Evolutionary conservation across 345 rosid species (phyloP), one percentile per base, ranked within the genome.

Genomic region (Pistacia atlantica): DNA sequence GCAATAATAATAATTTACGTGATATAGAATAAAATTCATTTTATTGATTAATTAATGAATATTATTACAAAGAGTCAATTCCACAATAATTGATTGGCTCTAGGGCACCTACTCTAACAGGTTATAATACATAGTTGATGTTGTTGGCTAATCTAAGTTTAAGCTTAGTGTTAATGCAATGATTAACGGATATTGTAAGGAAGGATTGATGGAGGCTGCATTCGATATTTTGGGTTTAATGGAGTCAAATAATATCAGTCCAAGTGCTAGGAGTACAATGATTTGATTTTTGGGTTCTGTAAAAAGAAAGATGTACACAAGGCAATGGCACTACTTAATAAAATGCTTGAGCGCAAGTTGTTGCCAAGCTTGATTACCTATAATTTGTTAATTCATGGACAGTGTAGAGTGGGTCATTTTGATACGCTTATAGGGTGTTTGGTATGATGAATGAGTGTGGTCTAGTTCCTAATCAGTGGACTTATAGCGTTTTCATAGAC

Each of bases 201-300:
- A 84, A 65, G 93, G 93, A 28, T 78, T 76, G 72, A 79, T 85
- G 75, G 93, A 86, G 80, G 89, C 80, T 62, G 97, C 97, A 2
- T 64, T 83, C 65, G 89, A 84, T 54, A 81, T 95, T 79, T 86
- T 95, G 83, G 92, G 70, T 69, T 70, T 90, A 86, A 90, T 95
- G 95, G 87, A 86, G 71, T 81, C 88, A 20, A 84, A 80, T 71
- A 85, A 83, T 18, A 80, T 90, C 45, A 60, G 75, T 74, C 95
- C 95, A 18, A 88, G 91, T 85, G 88, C 87, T 69, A 92, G 95
- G 12, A 95, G 3, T 93, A 84, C 80, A 95, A 95, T 88, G 95
- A 90, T 81, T 74, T 95, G 84, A 90, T 95, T 70, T 75, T 83
- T 71, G 93, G 94, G 72, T 89, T 83, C 80, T 86, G 94, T 77